A percentile compares a stretch with the other conserved stretches of the same genome.
Conservation (phyloP, 1,284 basidiomycete species). For the Leccinum pachyderme region DNA sequence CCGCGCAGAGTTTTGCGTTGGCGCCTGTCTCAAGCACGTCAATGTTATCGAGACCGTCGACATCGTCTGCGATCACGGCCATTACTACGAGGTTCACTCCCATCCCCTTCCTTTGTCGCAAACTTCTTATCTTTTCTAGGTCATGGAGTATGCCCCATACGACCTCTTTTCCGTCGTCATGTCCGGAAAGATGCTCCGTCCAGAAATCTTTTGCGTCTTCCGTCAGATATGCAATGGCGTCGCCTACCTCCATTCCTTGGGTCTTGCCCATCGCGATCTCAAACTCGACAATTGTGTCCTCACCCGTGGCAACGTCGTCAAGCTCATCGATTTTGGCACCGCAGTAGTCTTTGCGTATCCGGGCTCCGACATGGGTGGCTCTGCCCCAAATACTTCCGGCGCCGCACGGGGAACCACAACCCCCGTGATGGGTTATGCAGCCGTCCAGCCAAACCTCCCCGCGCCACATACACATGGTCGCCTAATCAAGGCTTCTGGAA, state of each 20-base stretch:
- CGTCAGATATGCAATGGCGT: conserved; percentile 98
- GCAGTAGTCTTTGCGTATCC: conserved; percentile 99
- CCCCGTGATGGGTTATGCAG: conserved; percentile 24
- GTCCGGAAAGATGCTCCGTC: conserved; percentile 97
- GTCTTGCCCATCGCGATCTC: conserved; percentile 96
- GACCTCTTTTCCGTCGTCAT: conserved; percentile 99
- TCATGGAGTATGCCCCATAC: conserved; percentile 99
- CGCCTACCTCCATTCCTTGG: conserved; percentile 96
- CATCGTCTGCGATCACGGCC: conserved; percentile 96
- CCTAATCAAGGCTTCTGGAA: conserved; percentile 79
- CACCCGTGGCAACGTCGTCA: conserved; percentile 91
- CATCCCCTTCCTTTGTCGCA: not conserved
- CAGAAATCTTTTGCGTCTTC: conserved; percentile 99
- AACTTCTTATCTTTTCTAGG: conserved; percentile 45
- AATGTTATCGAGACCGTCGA: conserved; percentile 99
- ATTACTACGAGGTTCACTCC: conserved; percentile 88
- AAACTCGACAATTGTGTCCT: conserved; percentile 99
- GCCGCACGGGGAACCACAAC: not conserved
- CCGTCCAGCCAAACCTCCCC: conserved; percentile 22
- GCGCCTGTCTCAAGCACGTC: conserved; percentile 90
- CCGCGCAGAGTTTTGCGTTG: conserved; percentile 98
- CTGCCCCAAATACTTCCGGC: conserved; percentile 13
- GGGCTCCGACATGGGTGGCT: conserved; percentile 53
- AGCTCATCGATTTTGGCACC: conserved; percentile 99
- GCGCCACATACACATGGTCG: conserved; percentile 43